Conservation (phyloP, 2,329 filamentous ascomycete genomes). For the Diaporthe longicolla region DNA sequence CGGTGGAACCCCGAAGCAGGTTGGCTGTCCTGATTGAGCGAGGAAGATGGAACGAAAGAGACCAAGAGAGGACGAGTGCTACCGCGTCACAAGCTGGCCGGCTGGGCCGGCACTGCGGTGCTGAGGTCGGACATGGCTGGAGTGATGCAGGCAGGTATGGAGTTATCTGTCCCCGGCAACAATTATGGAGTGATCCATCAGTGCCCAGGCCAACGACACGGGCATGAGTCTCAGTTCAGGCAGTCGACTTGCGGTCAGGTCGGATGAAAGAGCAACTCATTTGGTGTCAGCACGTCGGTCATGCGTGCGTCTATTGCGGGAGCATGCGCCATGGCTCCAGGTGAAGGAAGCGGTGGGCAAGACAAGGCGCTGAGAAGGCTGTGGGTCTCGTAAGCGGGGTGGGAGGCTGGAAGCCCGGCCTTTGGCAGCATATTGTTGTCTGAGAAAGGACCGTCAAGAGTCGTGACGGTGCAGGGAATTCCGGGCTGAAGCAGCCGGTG, state of each 20-base stretch:
- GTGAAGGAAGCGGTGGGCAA: constrained; percentile 29
- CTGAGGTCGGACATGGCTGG: constrained; percentile 9
- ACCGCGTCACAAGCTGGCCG: neutral
- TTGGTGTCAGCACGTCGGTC: constrained; percentile 1
- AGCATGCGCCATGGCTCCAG: constrained; percentile 6
- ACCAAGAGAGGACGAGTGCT: neutral
- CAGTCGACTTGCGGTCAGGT: constrained; percentile 28
- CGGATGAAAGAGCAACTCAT: neutral
- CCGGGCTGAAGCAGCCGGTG: constrained; percentile 17
- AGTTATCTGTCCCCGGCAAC: neutral
- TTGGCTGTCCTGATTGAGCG: neutral
- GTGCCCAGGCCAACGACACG: constrained; percentile 19
- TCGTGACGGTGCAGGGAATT: constrained; percentile 5
- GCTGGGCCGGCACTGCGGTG: constrained; percentile 11
- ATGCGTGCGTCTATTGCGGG: constrained; percentile 26
- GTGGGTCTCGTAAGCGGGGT: constrained; percentile 31
- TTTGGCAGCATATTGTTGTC: neutral
- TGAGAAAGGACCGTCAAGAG: neutral
- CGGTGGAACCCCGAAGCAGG: neutral
- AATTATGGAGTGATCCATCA: constrained; percentile 19
- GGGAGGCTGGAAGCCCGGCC: neutral
- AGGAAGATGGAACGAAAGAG: neutral
- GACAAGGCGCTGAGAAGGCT: constrained; percentile 17
- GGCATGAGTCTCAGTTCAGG: constrained; percentile 15
- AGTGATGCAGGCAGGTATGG: constrained; percentile 2